Conservation (phyloP, 441 rosid genomes). For the Euphorbia schlechtendalii region DNA sequence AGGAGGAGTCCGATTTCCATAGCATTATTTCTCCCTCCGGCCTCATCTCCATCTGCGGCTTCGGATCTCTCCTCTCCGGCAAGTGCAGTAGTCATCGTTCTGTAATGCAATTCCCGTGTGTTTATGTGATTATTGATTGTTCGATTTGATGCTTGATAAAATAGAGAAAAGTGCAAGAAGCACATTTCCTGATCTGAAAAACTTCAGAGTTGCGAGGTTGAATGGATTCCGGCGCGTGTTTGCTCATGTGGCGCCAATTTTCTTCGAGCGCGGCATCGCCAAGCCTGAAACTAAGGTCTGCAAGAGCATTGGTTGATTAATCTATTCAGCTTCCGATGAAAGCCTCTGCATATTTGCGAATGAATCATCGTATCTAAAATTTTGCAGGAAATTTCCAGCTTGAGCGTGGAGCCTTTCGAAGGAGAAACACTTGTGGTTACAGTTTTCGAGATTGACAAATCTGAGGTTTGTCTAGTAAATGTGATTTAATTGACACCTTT, state of each 20-base stretch:
- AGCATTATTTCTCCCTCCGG: conserved; percentile 46
- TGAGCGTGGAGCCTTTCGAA: conserved; percentile 78
- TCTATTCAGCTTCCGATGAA: neutral
- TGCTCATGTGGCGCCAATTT: conserved; percentile 76
- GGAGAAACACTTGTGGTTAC: conserved; percentile 67
- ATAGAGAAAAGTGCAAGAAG: conserved; percentile 82
- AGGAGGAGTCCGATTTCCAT: conserved; percentile 51
- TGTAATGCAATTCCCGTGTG: neutral
- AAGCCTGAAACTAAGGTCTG: conserved; percentile 65
- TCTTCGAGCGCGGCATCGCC: conserved; percentile 93
- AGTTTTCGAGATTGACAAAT: conserved; percentile 67
- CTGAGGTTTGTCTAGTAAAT: conserved; percentile 44
- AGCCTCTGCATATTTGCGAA: neutral
- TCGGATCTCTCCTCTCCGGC: conserved; percentile 93
- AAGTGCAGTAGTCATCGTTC: conserved; percentile 1
- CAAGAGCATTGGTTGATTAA: no score
- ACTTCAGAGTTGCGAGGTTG: conserved; percentile 73
- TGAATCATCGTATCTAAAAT: neutral
- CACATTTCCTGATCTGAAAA: conserved; percentile 70
- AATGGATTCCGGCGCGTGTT: conserved; percentile 76
- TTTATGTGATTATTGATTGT: neutral
- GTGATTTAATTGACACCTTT: neutral
- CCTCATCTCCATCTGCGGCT: conserved; percentile 74
- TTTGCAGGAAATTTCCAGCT: conserved; percentile 80
- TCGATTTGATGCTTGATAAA: conserved; percentile 2